Base-by-base conservation (phyloP, 306 rosid species). In the Quercus aquifolioides region DNA sequence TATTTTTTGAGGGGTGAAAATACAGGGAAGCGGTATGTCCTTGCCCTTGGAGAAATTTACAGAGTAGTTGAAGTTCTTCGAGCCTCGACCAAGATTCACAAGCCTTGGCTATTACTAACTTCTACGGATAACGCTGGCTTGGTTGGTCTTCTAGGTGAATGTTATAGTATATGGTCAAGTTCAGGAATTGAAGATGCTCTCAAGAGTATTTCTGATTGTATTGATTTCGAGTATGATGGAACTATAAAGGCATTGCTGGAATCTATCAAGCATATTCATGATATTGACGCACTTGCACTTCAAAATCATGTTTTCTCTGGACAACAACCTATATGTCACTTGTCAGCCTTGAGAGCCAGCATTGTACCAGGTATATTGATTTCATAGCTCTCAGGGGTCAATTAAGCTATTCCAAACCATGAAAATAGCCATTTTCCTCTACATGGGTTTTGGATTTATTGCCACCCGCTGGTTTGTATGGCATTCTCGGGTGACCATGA, bases 121-220 rank as follows among this genome's bases (percentile, higher is more conserved):
- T 82, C 87, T 26, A 81, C 43, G 41, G 86, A 89, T 85, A 55
- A 77, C 51, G 68, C 69, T 67, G 62, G 81, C 82, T 87, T 92
- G 82, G 84, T 72, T 81, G 58, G 79, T 76, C 91, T 87, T 77
- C 79, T 90, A 83, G 74, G 80, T 5, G 94, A 92, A 84, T 92
- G 97, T 67, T 70, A 79, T 78, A 57, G 75, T 75, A 79, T 84
- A 78, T 95, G 99, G 99, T 84, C 91, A 75, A 86, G 83, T 82
- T 92, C 91, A 4, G 96, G 98, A 86, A 94, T 95, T 35, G 81
- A 81, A 84, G 94, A 88, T 82, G 96, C 94, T 81, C 93, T 95
- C 76, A 72, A 75, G 35, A 77, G 83, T 63, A 64, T 89, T 56
- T 80, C 91, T 71, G 87, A 81, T 43, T 65, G 38, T 67, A 73